A percentile compares a stretch with the other conserved stretches of the same genome.
Evolutionary conservation across 257 asterid genomes (phyloP).

Genomic region (Solanum chmielewskii): DNA sequence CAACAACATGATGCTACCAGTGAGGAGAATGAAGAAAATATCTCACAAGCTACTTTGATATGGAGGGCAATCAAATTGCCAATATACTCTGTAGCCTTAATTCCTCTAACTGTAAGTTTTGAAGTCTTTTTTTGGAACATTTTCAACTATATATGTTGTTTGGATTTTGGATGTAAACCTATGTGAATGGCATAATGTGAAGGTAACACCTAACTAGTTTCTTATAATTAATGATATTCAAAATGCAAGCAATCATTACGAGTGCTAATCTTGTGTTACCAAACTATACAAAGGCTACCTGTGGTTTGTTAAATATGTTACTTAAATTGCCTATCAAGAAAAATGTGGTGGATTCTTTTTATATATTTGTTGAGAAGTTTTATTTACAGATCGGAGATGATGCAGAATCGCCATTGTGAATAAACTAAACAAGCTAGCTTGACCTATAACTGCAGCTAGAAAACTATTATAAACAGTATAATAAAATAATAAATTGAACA

Average conservation of each 20-base stretch:
- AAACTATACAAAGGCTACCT: neutral
- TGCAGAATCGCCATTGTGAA: neutral
- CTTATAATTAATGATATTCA: neutral
- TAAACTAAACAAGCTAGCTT: neutral
- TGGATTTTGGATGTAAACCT: neutral
- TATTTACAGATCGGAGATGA: neutral
- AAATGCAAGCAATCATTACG: neutral
- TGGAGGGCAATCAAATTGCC: slow-evolving; percentile 91
- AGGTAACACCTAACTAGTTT: neutral
- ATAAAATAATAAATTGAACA: neutral
- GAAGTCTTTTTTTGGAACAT: neutral
- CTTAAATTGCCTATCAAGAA: neutral
- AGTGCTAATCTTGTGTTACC: neutral
- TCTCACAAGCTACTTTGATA: slow-evolving; percentile 55
- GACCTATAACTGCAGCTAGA: neutral
- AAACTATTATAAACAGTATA: neutral
- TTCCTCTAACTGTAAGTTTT: slow-evolving; percentile 66
- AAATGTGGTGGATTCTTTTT: neutral
- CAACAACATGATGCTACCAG: neutral
- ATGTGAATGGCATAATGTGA: neutral
- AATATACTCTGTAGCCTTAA: slow-evolving; percentile 50
- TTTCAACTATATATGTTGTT: neutral
- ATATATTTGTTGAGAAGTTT: neutral
- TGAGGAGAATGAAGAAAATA: slow-evolving; percentile 24
- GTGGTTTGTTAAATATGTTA: neutral